Evolutionary conservation across 2,329 filamentous ascomycete genomes (phyloP).

Genomic region (Cladobotryum mycophilum): DNA sequence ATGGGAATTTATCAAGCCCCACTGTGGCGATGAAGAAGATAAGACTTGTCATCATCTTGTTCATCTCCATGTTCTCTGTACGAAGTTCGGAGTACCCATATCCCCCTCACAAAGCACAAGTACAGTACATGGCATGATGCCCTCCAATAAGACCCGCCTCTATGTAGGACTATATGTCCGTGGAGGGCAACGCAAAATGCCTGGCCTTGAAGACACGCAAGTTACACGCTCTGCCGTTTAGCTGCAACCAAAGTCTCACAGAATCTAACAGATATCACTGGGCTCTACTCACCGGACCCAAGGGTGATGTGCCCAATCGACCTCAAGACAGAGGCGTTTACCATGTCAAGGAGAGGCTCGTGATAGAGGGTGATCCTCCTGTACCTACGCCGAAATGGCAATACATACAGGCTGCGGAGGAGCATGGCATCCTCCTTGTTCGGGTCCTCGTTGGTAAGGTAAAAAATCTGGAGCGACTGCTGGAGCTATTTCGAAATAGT

Average conservation of each 20-base stretch:
- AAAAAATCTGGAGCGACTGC: slow-evolving; percentile 20
- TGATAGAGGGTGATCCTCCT: slow-evolving; percentile 6
- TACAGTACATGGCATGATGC: not conserved
- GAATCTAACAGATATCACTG: slow-evolving; percentile 29
- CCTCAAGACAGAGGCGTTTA: slow-evolving; percentile 20
- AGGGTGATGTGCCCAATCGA: slow-evolving; percentile 15
- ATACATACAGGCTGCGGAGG: slow-evolving; percentile 20
- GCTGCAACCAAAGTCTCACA: not conserved
- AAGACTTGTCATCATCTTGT: not conserved
- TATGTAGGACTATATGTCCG: slow-evolving; percentile 4
- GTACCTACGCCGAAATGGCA: slow-evolving; percentile 18
- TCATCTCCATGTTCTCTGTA: no score
- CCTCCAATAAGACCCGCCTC: slow-evolving; percentile 4
- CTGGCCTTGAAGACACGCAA: slow-evolving; percentile 1
- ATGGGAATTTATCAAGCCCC: not conserved
- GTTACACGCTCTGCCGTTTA: not conserved
- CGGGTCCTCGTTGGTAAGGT: slow-evolving; percentile 27
- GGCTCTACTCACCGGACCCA: slow-evolving; percentile 32
- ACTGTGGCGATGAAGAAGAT: not conserved
- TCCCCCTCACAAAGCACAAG: no score
- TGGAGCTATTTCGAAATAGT: slow-evolving; percentile 23
- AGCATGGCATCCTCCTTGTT: slow-evolving; percentile 17
- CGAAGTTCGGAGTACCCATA: no score
- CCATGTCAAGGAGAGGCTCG: slow-evolving; percentile 27
- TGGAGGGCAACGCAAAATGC: not conserved